A percentile compares a stretch with the other conserved stretches of the same genome.
These are phyloP conservation scores for Ophiostoma ulmi DNA, from an alignment of 2,329 filamentous ascomycete species.

Conservation along the genomic window DNA sequence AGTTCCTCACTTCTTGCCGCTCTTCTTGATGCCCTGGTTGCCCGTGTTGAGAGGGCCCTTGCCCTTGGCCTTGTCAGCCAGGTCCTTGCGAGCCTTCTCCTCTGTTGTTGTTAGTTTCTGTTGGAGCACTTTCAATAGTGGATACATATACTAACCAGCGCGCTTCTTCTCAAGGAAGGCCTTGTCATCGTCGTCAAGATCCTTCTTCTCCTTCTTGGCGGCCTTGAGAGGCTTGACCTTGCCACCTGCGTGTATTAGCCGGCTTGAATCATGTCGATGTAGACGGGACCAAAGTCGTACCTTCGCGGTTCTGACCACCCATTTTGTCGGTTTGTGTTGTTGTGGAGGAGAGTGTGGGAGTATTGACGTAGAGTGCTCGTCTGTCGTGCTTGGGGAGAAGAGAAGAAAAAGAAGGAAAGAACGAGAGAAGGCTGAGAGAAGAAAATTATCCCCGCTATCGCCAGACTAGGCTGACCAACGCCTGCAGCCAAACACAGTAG, in stretches of 20 bases:
- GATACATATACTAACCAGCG: conserved; percentile 58
- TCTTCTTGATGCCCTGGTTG: conserved; percentile 92
- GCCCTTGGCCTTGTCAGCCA: conserved; percentile 75
- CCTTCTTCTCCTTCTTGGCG: conserved; percentile 77
- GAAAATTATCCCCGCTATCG: conserved; percentile 20
- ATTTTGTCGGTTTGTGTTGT: conserved; percentile 40
- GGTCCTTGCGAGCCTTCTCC: conserved; percentile 77
- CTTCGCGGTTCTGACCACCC: conserved; percentile 64
- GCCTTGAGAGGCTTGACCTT: conserved; percentile 83
- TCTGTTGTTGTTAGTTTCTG: conserved; percentile 43
- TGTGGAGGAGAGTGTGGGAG: neutral
- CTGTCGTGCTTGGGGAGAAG: neutral
- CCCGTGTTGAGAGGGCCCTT: conserved; percentile 86
- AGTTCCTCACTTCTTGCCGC: conserved; percentile 71
- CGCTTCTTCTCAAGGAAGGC: conserved; percentile 79
- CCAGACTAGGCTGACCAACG: conserved; percentile 4
- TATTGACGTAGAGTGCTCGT: neutral
- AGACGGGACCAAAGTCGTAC: conserved; percentile 34
- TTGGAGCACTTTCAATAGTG: neutral
- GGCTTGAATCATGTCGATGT: conserved; percentile 12
- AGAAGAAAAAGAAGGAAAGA: neutral
- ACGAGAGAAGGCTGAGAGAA: conserved; percentile 19
- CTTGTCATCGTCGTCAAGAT: conserved; percentile 80
- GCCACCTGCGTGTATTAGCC: conserved; percentile 52
- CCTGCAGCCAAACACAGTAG: neutral